Evolutionary conservation across 306 rosid species (phyloP).

Genomic region (Hippophae gyantsensis): DNA sequence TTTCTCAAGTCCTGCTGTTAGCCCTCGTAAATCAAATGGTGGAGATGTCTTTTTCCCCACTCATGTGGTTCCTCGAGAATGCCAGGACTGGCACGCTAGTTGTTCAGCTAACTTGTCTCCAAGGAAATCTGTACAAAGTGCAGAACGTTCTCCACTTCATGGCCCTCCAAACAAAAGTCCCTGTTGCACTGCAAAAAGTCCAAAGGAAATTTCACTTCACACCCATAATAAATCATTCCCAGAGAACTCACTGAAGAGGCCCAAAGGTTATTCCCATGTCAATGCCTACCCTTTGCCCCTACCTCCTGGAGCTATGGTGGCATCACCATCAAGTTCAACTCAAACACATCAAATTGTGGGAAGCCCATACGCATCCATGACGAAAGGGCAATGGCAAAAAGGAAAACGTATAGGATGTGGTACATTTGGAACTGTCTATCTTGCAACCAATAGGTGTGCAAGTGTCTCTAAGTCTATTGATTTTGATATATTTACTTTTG

Average conservation of each 20-base stretch:
- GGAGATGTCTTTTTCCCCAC: slow-evolving; percentile 27
- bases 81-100: slow-evolving; percentile 22
- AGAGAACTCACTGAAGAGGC: slow-evolving; percentile 24
- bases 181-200: slow-evolving; percentile 22
- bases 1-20: slow-evolving; percentile 59
- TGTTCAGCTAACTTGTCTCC: slow-evolving; percentile 22
- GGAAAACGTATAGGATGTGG: slow-evolving; percentile 89
- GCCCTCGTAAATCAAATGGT: slow-evolving; percentile 57
- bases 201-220: slow-evolving; percentile 23
- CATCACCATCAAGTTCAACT: slow-evolving; percentile 17
- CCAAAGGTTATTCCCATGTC: slow-evolving; percentile 35
- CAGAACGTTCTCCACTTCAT: slow-evolving; percentile 42
- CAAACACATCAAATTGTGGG: slow-evolving; percentile 26
- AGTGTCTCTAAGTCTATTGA: slow-evolving; percentile 2
- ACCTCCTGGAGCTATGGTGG: slow-evolving; percentile 52
- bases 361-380: slow-evolving; percentile 20
- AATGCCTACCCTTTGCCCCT: slow-evolving; percentile 81
- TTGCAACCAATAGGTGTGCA: slow-evolving; percentile 67
- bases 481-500: slow-evolving; percentile 18
- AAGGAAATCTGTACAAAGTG: slow-evolving; percentile 29
- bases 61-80: slow-evolving; percentile 21
- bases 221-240: slow-evolving; percentile 18
- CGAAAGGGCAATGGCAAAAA: slow-evolving; percentile 85
- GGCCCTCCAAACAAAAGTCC: slow-evolving; percentile 34
- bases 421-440: slow-evolving; percentile 82